Base-by-base conservation (phyloP, 1,139 yeast species). In the Hyphopichia fennica region DNA sequence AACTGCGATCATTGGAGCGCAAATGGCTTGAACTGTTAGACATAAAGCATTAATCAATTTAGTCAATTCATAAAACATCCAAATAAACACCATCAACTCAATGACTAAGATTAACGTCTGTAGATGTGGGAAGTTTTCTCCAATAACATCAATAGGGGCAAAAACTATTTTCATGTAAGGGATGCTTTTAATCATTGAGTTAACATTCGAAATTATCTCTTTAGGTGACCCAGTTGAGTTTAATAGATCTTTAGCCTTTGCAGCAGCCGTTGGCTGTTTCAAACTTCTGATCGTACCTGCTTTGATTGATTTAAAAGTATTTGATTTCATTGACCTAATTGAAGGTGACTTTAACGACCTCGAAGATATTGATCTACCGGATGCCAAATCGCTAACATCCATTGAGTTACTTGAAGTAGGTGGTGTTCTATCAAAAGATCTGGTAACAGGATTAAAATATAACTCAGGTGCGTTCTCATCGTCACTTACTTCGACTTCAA, bases 1-100 rank as follows among this genome's bases (percentile, higher is more conserved):
- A 56, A 72, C 59, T 3, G 78, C 77, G 19, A 72, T 71, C 71
- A 73, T 68, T 4, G 78, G 79, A 2, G 77, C 75, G 60, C 78
- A 73, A 6, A 73, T 54, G 0, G 79, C 77, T 46, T 68, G 69
- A 13, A 73, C 67, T 63, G 71, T 70, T 75, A 71, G 69, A 50
- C 78, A 72, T 30, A 73, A 49, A 1, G 78, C 77, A 51, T 72
- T 77, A 4, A 73, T 60, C 46, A 73, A 60, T 34, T 69, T 55
- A 46, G 75, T 70, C 47, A 72, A 56, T 52, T 72, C 77, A 48
- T 69, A 73, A 34, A 72, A 54, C 2, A 72, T 57, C 77, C 77
- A 73, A 50, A 69, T 49, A 49, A 72, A 72, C 6, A 72, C 63
- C 34, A 58, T 58, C 41, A 73, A 53, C 48, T 73, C 78, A 10